Evolutionary conservation across 164 flowering plant species (phyloP).

Genomic region (Santalum album): DNA sequence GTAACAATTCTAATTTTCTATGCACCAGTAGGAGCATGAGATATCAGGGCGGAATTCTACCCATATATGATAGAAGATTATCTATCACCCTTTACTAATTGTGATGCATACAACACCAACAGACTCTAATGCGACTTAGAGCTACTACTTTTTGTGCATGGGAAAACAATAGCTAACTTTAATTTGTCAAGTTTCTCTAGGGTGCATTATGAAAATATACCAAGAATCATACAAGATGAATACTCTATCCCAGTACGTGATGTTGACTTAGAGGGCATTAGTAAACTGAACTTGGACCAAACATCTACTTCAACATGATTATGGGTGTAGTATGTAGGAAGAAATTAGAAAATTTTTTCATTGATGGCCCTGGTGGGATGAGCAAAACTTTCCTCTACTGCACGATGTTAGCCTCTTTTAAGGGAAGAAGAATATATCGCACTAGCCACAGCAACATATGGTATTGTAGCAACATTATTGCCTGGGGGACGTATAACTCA

Average conservation of each 20-base stretch:
- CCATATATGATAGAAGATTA: conserved; percentile 5
- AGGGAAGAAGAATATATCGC: conserved; percentile 6
- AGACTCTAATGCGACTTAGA: too few species aligned
- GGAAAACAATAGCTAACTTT: too few species aligned
- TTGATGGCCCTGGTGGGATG: conserved; percentile 18
- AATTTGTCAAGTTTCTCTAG: too few species aligned
- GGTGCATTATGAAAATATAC: too few species aligned
- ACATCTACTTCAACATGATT: not conserved
- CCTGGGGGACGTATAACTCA: conserved; percentile 22
- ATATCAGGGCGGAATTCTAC: conserved; percentile 1
- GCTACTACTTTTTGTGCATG: too few species aligned
- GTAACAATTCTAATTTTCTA: conserved; percentile 4
- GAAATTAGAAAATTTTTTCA: not conserved
- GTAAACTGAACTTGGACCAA: not conserved
- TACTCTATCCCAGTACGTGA: not conserved
- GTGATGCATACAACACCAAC: not conserved
- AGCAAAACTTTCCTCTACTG: conserved; percentile 15
- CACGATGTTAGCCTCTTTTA: conserved; percentile 9
- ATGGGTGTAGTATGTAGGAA: not conserved
- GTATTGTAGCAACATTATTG: conserved; percentile 11
- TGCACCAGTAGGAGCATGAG: not conserved
- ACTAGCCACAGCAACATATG: conserved; percentile 10
- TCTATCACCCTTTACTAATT: not conserved
- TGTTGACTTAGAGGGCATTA: not conserved
- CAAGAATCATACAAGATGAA: too few species aligned